phyloP scores from a whole-genome alignment of 345 rosid genomes.

The Rhodamnia argentea region DNA sequence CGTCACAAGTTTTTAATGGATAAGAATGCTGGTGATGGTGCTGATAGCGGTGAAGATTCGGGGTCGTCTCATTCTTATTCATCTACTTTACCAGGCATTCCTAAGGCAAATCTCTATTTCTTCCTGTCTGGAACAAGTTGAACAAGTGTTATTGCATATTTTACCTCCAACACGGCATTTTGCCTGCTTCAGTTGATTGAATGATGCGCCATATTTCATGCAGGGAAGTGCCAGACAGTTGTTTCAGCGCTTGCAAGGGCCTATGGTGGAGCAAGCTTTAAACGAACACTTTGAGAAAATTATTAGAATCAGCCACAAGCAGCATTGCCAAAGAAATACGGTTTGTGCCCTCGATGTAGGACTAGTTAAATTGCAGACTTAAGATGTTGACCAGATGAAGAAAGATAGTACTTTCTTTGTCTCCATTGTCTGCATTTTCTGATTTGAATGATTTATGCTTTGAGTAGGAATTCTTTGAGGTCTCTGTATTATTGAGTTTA shows the following conservation, averaged over 20 bases:
- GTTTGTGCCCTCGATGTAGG: conserved; percentile 7
- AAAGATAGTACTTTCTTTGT: neutral
- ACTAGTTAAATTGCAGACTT: neutral
- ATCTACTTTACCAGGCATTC: conserved; percentile 98
- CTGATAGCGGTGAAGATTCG: conserved; percentile 98
- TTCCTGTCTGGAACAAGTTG: neutral
- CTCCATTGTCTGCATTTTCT: neutral
- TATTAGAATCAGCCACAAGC: conserved; percentile 66
- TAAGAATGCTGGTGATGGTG: conserved; percentile 82
- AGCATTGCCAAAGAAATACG: conserved; percentile 52
- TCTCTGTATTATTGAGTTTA: neutral
- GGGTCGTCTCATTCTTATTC: conserved; percentile 97
- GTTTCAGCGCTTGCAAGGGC: conserved; percentile 94
- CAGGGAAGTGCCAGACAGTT: conserved; percentile 99
- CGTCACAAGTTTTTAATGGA: conserved; percentile 93
- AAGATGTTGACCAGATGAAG: neutral
- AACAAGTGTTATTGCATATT: neutral
- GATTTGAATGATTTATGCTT: neutral
- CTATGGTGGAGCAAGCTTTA: conserved; percentile 87
- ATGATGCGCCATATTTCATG: conserved; percentile 11
- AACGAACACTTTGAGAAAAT: conserved; percentile 96
- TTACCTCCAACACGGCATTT: neutral
- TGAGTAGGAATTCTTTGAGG: neutral
- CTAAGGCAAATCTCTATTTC: conserved; percentile 47
- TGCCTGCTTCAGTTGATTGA: neutral